Evolutionary conservation across 2,329 filamentous ascomycete genomes (phyloP), one percentile per base, ranked within the genome.

Genomic region (Onygenales sp.): DNA sequence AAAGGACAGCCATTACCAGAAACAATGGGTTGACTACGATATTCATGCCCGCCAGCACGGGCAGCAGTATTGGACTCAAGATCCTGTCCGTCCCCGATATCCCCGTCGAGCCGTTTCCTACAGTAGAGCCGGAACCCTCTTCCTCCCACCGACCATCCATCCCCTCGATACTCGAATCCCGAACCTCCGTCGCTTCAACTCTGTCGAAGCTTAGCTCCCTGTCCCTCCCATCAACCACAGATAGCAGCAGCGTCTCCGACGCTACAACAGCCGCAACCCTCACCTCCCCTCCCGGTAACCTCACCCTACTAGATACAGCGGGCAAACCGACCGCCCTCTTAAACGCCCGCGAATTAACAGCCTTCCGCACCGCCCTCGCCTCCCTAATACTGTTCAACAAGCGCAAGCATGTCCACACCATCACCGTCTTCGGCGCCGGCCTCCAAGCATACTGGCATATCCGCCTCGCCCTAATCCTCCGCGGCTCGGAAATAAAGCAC

Each of bases 361-460:
- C 83, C 1, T 87, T 87, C 68, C 78, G 84, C 45, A 87, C 85
- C 0, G 81, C 84, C 0, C 71, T 87, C 10, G 80, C 80, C 0
- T 63, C 74, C 5, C 78, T 79, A 10, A 80, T 84, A 54, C 74
- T 86, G 59, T 75, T 85, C 14, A 81, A 81, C 63, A 78, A 69
- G 62, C 87, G 92, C 53, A 75, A 79, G 53, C 79, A 79, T 32
- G 85, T 95, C 43, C 84, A 85, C 64, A 88, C 84, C 11, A 66
- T 96, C 9, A 84, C 86, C 11, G 85, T 95, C 51, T 97, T 96
- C 67, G 92, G 92, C 27, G 85, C 86, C 36, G 92, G 92, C 45
- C 83, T 86, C 61, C 91, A 96, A 73, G 92, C 92, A 10, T 95
- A 92, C 73, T 97, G 91, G 91, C 92, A 96, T 67, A 82, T 95